Base-by-base conservation (phyloP, 805 yeast genomes). In the Cyberlindnera veronae region DNA sequence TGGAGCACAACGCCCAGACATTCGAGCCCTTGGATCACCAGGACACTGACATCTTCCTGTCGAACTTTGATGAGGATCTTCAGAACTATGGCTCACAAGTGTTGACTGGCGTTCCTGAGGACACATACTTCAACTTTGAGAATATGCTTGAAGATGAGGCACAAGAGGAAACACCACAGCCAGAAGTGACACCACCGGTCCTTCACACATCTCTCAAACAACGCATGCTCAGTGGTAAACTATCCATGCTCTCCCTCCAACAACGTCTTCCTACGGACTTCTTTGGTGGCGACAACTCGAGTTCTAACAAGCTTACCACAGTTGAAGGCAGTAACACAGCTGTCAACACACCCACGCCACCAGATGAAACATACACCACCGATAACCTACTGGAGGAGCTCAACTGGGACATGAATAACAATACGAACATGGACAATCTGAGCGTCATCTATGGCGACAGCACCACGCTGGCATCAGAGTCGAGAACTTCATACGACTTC, bases 401-500 rank as follows among this genome's bases (percentile, higher is more conserved):
- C 12, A 33, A 36, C 24, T 48, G 50, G 50, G 47, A 42, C 17
- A 32, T 41, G 21, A 29, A 15, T 11, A 20, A 12, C 23, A 24
- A 29, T 16, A 18, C 20, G 31, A 24, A 29, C 18, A 18, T 23
- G 31, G 44, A 43, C 27, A 41, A 34, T 24, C 19, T 41, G 44
- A 42, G 46, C n/a, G 28, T 43, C 13, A n/a, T 32, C 3, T 47
- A 39, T 34, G 54, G 49, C 9, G 57, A 54, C 13, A 41, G 51
- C 2, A 32, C 51, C 3, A 54, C 59, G 3, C 23, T 54, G 30
- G 54, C 51, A 5, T 53, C 57, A 5, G 55, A 49, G 5, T 44
- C 57, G 3, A 41, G 48, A 38, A 60, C 63, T 11, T 52, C 61
- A 9, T 64, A 64, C 36, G 68, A 63, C 34, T 58, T 61, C 29